Evolutionary conservation across 2,329 filamentous ascomycete genomes (phyloP).

Genomic region (Sporothrix variecibatus): DNA sequence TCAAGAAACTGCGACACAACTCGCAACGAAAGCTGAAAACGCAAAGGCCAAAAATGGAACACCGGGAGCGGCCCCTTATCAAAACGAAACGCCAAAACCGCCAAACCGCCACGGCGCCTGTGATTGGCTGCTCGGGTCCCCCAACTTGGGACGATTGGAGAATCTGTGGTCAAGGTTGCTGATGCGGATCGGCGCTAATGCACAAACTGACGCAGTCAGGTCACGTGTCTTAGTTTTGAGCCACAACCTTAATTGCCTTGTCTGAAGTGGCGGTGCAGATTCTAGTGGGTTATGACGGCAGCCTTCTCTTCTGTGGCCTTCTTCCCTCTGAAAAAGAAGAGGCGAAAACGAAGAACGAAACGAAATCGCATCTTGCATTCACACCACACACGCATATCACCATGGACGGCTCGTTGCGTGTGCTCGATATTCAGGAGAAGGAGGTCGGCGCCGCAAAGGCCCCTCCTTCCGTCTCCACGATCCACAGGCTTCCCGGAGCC

Average conservation of each 20-base stretch:
- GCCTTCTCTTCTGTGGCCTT: not conserved
- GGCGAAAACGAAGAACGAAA: not conserved
- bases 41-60: conserved; percentile 15
- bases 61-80: conserved; percentile 6
- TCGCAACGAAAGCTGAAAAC: not conserved
- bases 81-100: conserved; percentile 26
- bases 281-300: conserved; percentile 4
- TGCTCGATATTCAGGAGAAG: conserved; percentile 81
- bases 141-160: conserved; percentile 30
- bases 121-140: conserved; percentile 29
- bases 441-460: conserved; percentile 60
- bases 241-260: conserved; percentile 28
- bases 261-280: conserved; percentile 21
- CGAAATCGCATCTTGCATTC: not conserved
- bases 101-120: not conserved
- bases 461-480: conserved; percentile 60
- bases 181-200: conserved; percentile 33
- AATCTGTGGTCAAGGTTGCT: conserved; percentile 14
- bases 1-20: not conserved
- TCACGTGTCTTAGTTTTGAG: conserved; percentile 26
- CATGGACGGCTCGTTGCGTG: conserved; percentile 52
- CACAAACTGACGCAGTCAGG: conserved; percentile 27
- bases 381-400: not conserved
- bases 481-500: conserved; percentile 81
- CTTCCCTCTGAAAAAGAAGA: not conserved